Base-by-base conservation (phyloP, 768 basidiomycete genomes). In the Kwoniella mangroviensis region DNA sequence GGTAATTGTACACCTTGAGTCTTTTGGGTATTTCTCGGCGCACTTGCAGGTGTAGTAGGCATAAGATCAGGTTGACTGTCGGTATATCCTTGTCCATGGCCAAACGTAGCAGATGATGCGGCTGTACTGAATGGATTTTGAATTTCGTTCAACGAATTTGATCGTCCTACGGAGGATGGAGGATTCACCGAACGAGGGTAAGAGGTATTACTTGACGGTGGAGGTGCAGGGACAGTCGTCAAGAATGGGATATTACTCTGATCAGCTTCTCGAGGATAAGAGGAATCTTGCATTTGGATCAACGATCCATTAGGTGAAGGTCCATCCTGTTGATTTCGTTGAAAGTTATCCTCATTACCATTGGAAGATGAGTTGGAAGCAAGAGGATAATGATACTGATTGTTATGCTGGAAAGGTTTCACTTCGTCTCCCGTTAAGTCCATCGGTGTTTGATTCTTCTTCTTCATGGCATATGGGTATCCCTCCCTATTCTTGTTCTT, bases 391-490 rank as follows among this genome's bases (percentile, higher is more conserved):
- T 52, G 26, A 51, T 57, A 57, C 7, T 53, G 57, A 42, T 51
- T 51, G 34, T 52, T 41, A 24, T 72, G 45, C 40, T 43, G 19
- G 54, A 52, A 73, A 3, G 73, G 73, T 51, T 68, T 67, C n/a
- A 73, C 61, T 58, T 73, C 73, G 22, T 63, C 73, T 4, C 73
- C 73, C 10, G 51, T 63, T 22, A 70, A 22, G 40, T 70, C 69
- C 43, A 73, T 57, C 5, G 57, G 67, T 26, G 26, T 53, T 22
- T 49, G 45, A 49, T 49, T 13, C 19, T 42, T 62, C 21, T 21
- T 40, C 52, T 57, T 43, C 28, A 49, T 42, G 6, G 22, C 26
- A 40, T 69, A 69, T 0, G 26, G 49, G 26, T 59, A 59, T 5
- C 41, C 68, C 19, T 59, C 55, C n/a, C 54, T 41, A 34, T 64